Percentiles rank a stretch among this genome's conserved stretches.
These are phyloP conservation scores for Pseudopithomyces chartarum DNA, from an alignment of 2,329 filamentous ascomycete species.

Conservation along the genomic window DNA sequence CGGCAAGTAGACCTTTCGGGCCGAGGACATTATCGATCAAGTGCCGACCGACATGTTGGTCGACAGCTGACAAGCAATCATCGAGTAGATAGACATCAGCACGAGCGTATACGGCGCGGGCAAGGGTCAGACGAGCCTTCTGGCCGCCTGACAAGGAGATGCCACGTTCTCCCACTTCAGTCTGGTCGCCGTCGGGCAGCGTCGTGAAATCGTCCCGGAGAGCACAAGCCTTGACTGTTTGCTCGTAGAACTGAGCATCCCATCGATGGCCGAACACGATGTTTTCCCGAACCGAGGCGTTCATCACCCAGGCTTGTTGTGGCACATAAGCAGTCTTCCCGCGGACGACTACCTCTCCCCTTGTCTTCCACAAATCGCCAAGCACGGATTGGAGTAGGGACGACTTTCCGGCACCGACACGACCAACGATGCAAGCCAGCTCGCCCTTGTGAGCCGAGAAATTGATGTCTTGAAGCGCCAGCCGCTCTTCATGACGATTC, in stretches of 20 bases:
- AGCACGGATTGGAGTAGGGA: slow-evolving; percentile 87
- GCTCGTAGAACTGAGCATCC: slow-evolving; percentile 92
- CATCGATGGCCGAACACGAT: slow-evolving; percentile 95
- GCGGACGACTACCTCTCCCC: slow-evolving; percentile 80
- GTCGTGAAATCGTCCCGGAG: slow-evolving; percentile 88
- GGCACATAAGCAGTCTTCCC: slow-evolving; percentile 89
- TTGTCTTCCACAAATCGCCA: slow-evolving; percentile 88
- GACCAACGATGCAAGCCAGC: slow-evolving; percentile 87
- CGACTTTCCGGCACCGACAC: slow-evolving; percentile 94
- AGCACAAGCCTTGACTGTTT: slow-evolving; percentile 89
- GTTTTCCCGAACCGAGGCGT: slow-evolving; percentile 95
- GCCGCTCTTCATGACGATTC: slow-evolving; percentile 76
- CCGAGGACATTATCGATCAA: slow-evolving; percentile 94
- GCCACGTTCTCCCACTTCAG: slow-evolving; percentile 92
- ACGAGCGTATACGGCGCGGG: slow-evolving; percentile 91
- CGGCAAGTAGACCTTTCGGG: slow-evolving; percentile 75
- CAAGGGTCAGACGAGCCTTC: slow-evolving; percentile 89
- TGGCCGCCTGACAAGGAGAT: slow-evolving; percentile 96
- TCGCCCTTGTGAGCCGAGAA: slow-evolving; percentile 92
- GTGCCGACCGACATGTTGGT: slow-evolving; percentile 94
- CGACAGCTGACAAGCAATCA: slow-evolving; percentile 94
- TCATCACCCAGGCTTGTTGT: slow-evolving; percentile 96
- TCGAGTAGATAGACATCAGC: slow-evolving; percentile 97
- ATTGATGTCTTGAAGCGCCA: slow-evolving; percentile 79
- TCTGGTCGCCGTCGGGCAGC: slow-evolving; percentile 94